phyloP scores from a whole-genome alignment of 345 rosid genomes.

The Firmiana major region DNA sequence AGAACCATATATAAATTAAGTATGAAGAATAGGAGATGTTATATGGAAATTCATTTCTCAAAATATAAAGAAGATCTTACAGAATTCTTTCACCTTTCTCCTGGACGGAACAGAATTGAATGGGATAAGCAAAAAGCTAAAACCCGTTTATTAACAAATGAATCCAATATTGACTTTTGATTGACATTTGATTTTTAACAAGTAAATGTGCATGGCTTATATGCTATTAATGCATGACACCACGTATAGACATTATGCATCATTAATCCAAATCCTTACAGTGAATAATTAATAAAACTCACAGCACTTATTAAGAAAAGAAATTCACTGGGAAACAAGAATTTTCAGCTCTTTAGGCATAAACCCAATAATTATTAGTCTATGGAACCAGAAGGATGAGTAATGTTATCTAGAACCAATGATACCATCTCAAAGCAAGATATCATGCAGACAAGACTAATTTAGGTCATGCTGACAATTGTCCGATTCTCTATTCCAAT shows the following conservation, averaged over 20 bases:
- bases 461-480: not conserved
- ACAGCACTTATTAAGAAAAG: not conserved
- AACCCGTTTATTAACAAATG: too few species aligned
- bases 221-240: not conserved
- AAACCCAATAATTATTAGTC: not conserved
- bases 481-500: not conserved
- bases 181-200: not conserved
- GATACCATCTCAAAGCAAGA: too few species aligned
- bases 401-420: not conserved
- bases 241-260: not conserved
- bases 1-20: not conserved
- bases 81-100: not conserved
- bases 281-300: not conserved
- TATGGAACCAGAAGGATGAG: not conserved
- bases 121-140: not conserved
- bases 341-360: not conserved
- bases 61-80: too few species aligned
- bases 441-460: not conserved
- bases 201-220: not conserved
- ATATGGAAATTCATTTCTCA: not conserved
- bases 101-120: not conserved
- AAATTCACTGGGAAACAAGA: not conserved
- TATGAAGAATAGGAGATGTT: not conserved
- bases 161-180: too few species aligned
- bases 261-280: not conserved